Evolutionary conservation across 2,329 filamentous ascomycete genomes (phyloP), one percentile per base, ranked within the genome.

Genomic region (Trichophyton verrucosum): DNA sequence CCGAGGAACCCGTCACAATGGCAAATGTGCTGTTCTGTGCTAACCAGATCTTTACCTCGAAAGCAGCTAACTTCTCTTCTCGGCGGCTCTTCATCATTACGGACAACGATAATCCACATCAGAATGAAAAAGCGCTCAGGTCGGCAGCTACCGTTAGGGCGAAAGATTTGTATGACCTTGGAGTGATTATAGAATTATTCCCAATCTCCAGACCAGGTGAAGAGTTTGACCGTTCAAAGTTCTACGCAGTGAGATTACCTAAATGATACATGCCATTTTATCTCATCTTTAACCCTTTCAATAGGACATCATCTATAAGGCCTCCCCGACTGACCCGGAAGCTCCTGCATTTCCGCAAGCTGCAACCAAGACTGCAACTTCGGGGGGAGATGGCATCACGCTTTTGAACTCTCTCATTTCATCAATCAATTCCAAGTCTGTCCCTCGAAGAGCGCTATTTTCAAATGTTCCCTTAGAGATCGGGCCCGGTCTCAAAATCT

Each of bases 1-100:
- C 88, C 0, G 36, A 63, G 22, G 84, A 91, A 60, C 77, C 80
- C 1, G 85, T 88, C 0, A 85, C 86, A 38, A 95, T 99, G 86
- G 84, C 89, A 8, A 95, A 91, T 68, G 81, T 99, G 1, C 80
- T 99, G 1, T 96, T 96, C 71, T 95, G 91, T 67, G 92, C 91
- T 42, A 97, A 97, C 66, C 91, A 96, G 70, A 88, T 97, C 58
- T 96, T 99, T 71, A 96, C 91, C 0, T 96, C 89, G 2, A 95
- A 88, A 71, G 91, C 94, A 0, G 86, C 94, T 17, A 97, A 96
- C 69, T 97, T 97, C 72, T 87, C 89, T 3, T 97, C 92, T 4
- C 81, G 92, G 63, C 84, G 94, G 38, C 76, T 99, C n/a, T 99
- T 99, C 74, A 84, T 99, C 64, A 89, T 99, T 61, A 97, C 94